Conservation (phyloP, 768 basidiomycete genomes). For the Peribolospora kevripleyi region DNA sequence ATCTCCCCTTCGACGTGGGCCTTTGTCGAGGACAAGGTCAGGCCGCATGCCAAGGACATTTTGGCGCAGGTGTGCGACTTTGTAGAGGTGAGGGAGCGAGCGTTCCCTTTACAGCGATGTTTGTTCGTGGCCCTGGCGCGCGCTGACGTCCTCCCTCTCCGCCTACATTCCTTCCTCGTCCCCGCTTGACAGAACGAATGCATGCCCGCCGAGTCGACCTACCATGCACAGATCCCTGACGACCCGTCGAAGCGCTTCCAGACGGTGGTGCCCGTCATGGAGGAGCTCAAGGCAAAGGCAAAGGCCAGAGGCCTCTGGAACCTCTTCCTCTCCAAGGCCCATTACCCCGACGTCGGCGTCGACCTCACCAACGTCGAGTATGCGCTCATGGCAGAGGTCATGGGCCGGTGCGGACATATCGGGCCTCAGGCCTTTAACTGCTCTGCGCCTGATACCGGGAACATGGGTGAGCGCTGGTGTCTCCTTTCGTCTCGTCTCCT, state of each 20-base stretch:
- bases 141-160: background rate
- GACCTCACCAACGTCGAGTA: constrained; percentile 94
- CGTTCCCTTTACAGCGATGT: constrained; percentile 5
- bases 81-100: constrained; percentile 35
- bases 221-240: constrained; percentile 49
- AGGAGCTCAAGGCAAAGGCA: constrained; percentile 65
- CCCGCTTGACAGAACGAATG: constrained; percentile 46
- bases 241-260: constrained; percentile 59
- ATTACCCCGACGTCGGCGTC: constrained; percentile 72
- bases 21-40: constrained; percentile 65
- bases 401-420: constrained; percentile 58
- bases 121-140: background rate
- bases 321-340: constrained; percentile 77
- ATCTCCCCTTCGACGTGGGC: constrained; percentile 13
- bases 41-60: constrained; percentile 62
- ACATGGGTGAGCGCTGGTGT: constrained; percentile 48
- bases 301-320: constrained; percentile 86
- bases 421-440: constrained; percentile 79
- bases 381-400: constrained; percentile 77
- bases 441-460: constrained; percentile 89
- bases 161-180: background rate
- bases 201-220: constrained; percentile 43
- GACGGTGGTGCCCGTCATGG: constrained; percentile 53
- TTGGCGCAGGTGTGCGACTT: constrained; percentile 62
- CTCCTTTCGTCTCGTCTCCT: background rate